phyloP scores from a whole-genome alignment of 805 yeast species.

The Nakazawaea laoshanensis region DNA sequence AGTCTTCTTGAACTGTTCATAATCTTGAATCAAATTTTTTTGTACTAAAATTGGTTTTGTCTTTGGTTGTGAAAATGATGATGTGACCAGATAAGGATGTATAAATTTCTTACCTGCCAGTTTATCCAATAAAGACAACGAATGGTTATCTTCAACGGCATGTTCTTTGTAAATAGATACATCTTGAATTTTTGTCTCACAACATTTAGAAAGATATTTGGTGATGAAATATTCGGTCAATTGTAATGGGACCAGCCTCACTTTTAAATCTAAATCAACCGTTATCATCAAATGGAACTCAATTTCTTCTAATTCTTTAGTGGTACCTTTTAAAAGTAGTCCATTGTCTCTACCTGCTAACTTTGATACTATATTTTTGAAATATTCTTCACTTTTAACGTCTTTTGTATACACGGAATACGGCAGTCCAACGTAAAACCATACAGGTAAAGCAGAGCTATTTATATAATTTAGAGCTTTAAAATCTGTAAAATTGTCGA shows the following conservation, averaged over 20 bases:
- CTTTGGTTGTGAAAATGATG: not conserved
- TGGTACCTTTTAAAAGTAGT: constrained; percentile 1
- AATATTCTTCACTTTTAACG: constrained; percentile 1
- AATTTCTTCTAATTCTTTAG: not conserved
- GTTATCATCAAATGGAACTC: constrained; percentile 7
- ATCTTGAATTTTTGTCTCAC: not conserved
- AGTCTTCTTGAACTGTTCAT: constrained; percentile 22
- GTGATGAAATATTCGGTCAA: constrained; percentile 3
- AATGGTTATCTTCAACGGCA: no score
- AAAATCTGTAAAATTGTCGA: no score
- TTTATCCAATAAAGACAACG: no score
- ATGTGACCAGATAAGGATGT: no score
- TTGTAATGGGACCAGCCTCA: constrained; percentile 6
- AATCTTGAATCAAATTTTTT: constrained; percentile 14
- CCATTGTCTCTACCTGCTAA: constrained; percentile 2
- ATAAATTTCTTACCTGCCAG: no score
- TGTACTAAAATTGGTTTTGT: not conserved
- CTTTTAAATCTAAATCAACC: not conserved
- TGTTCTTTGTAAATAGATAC: no score
- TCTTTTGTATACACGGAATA: constrained; percentile 3
- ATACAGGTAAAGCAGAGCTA: constrained; percentile 4
- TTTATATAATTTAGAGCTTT: constrained; percentile 5
- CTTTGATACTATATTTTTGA: constrained; percentile 2
- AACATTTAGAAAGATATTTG: not conserved
- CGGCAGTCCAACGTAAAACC: constrained; percentile 8